These are phyloP conservation scores for Amphibolis antarctica DNA, from an alignment of 106 monocot species.

Conservation along the genomic window DNA sequence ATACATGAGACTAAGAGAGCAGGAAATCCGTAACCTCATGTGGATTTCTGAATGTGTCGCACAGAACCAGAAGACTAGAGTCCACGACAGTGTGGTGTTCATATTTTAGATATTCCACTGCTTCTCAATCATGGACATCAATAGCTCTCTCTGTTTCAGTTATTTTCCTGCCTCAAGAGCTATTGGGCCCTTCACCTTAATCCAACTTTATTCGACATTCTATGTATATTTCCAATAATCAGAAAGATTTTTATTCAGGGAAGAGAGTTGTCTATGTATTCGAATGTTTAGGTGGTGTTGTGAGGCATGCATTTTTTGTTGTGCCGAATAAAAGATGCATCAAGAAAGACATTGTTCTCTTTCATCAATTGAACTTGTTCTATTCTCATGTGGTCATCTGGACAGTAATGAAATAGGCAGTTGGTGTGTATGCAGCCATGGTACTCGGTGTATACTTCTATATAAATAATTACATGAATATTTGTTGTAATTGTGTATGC, in stretches of 20 bases:
- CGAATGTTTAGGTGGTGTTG: too few species aligned
- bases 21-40: slow-evolving; percentile 95
- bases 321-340: background rate
- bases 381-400: too few species aligned
- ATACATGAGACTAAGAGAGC: slow-evolving; percentile 82
- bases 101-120: slow-evolving; percentile 37
- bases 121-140: background rate
- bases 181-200: background rate
- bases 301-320: background rate
- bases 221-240: background rate
- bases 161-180: background rate
- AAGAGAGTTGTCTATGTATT: too few species aligned
- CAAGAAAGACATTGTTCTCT: background rate
- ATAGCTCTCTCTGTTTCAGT: background rate
- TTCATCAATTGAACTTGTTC: too few species aligned
- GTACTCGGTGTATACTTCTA: too few species aligned
- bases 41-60: slow-evolving; percentile 98
- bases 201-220: background rate
- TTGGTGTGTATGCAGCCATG: too few species aligned
- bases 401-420: too few species aligned
- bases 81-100: slow-evolving; percentile 93
- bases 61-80: slow-evolving; percentile 87
- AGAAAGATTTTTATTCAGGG: background rate
- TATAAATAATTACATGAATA: too few species aligned
- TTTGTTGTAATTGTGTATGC: too few species aligned